phyloP scores from a whole-genome alignment of 495 filamentous ascomycete species.

The Glarea lozoyensis region DNA sequence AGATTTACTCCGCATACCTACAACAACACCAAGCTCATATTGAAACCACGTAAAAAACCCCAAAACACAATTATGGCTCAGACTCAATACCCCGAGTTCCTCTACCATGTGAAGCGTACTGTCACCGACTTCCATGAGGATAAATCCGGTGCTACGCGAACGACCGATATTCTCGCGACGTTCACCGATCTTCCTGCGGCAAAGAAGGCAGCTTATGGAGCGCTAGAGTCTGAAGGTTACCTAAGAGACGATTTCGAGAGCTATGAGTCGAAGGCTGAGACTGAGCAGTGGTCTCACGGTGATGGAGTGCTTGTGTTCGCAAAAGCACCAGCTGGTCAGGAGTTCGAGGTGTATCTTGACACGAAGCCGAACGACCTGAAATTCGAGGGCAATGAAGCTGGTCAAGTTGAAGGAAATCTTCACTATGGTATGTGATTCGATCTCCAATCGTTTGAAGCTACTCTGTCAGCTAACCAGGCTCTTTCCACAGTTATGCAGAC shows the following conservation, averaged over 20 bases:
- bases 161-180: slow-evolving; percentile 29
- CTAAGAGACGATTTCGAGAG: slow-evolving; percentile 26
- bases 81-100: slow-evolving; percentile 13
- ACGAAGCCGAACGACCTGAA: slow-evolving; percentile 27
- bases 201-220: slow-evolving; percentile 22
- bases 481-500: slow-evolving; percentile 26
- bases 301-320: slow-evolving; percentile 30
- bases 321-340: slow-evolving; percentile 22
- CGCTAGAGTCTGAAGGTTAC: slow-evolving; percentile 26
- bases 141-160: slow-evolving; percentile 23
- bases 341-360: slow-evolving; percentile 29
- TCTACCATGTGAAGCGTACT: slow-evolving; percentile 32
- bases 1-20: too few species aligned
- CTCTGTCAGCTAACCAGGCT: background rate
- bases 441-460: background rate
- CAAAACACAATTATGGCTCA: slow-evolving; percentile 5
- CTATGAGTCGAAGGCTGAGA: slow-evolving; percentile 18
- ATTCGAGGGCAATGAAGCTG: slow-evolving; percentile 15
- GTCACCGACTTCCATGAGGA: slow-evolving; percentile 26
- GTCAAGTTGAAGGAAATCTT: slow-evolving; percentile 21
- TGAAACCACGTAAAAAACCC: background rate
- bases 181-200: slow-evolving; percentile 27
- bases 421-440: slow-evolving; percentile 24
- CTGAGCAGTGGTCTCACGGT: slow-evolving; percentile 26
- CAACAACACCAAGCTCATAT: background rate